Evolutionary conservation across 306 rosid species (phyloP), one percentile per base, ranked within the genome.

Genomic region (Casuarina glauca): DNA sequence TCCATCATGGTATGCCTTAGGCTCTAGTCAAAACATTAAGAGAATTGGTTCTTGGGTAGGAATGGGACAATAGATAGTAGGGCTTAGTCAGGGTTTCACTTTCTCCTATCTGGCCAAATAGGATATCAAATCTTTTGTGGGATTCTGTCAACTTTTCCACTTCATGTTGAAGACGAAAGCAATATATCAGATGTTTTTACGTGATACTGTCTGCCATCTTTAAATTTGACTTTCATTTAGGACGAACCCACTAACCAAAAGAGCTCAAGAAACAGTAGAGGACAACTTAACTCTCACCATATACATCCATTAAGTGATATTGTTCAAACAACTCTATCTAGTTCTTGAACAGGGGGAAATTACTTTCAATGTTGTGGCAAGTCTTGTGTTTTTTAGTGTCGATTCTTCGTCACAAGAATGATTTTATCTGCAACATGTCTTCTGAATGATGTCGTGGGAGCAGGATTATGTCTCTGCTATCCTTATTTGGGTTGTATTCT

Each of bases 121-220:
- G 45, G 76, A 69, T 67, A 54, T 63, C 69, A 64, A 77, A 87
- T 80, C 80, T 41, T 6, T 61, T 70, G 58, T 67, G 70, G 77
- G 87, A 85, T 85, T 69, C 71, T 78, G 82, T 60, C 81, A 76
- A 41, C 52, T 70, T 26, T 26, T 77, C 82, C 87, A 81, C 86
- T 82, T 79, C 69, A 36, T 45, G 79, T 53, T 64, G 19, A 8
- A 84, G 76, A 82, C 66, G 63, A 42, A 79, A 42, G 53, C 75
- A 67, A 53, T 36, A 63, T 66, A 4, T 75, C 79, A 73, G 80
- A 58, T 81, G 76, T 80, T 64, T 35, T 60, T 49, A 61, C 41
- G 45, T 51, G 67, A 62, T 74, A 70, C n/a, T 88, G 91, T 86
- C 90, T 82, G 81, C 91, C 93, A 85, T 84, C 88, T 78, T 66